Base-by-base conservation (phyloP, 345 rosid genomes). In the Nephelium lappaceum region DNA sequence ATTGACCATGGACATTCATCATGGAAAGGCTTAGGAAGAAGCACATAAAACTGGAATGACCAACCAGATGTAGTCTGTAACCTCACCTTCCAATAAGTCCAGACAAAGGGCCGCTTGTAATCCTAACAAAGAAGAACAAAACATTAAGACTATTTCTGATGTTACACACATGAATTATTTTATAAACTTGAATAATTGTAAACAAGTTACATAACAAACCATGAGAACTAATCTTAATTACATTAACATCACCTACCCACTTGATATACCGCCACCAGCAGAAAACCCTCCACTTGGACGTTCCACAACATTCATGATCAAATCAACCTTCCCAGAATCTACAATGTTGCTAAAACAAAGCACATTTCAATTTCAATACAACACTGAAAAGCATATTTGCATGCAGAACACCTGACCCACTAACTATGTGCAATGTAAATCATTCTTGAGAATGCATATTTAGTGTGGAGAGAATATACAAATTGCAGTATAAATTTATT, bases 221-320 rank as follows among this genome's bases (percentile, higher is more conserved):
- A 79, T 63, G n/a, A 57, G 19, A 23, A 66, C 8, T 3, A 74
- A 41, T 67, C 70, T 57, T 77, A 43, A 71, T 23, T 36, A 74
- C 24, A 73, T 39, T 43, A 71, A 43, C 45, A 62, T 69, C 36
- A 83, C 97, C 82, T 80, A 91, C 98, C 98, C 98, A 77, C 97
- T 93, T 43, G 98, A 93, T 85, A 95, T 91, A 62, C 98, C 95
- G 73, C 94, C 98, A 86, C 98, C 98, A 72, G 95, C 98, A 67
- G 98, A 93, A 81, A 95, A 93, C 63, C 97, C 97, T 81, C 98
- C 98, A 87, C 92, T 94, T 77, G 95, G 94, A 77, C 98, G 93
- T 83, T 94, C 99, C 71, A 94, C 98, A 84, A 93, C 94, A 84
- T 91, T 94, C 97, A 96, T 88, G 73, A 92, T 84, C 85, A 94